These are phyloP conservation scores for Globisporangium sylvaticum DNA, from an alignment of 352 stramenopile species.

Conservation along the genomic window DNA sequence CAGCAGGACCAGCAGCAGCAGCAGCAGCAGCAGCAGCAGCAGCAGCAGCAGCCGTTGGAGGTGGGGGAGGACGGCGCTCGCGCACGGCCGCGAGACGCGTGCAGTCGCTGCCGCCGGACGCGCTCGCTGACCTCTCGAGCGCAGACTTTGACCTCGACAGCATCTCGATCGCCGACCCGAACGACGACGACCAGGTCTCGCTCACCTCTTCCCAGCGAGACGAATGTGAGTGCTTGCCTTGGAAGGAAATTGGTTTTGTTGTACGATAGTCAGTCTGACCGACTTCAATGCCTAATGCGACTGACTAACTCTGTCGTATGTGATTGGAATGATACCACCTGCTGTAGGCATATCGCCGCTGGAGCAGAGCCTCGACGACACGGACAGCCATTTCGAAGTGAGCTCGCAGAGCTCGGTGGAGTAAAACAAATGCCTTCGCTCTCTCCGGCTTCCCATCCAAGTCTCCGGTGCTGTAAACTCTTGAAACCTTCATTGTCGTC, in stretches of 20 bases:
- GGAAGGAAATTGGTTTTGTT: neutral
- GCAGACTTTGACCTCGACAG: slow-evolving; percentile 82
- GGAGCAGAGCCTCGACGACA: slow-evolving; percentile 71
- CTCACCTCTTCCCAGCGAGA: slow-evolving; percentile 72
- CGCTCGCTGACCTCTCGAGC: slow-evolving; percentile 43
- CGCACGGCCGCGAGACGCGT: slow-evolving; percentile 39
- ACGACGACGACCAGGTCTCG: slow-evolving; percentile 63
- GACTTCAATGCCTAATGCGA: neutral
- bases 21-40: slow-evolving; percentile 1
- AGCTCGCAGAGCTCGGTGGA: slow-evolving; percentile 76
- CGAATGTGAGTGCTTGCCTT: slow-evolving; percentile 45
- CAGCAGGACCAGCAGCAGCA: slow-evolving; percentile 1
- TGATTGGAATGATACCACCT: neutral
- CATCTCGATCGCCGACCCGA: slow-evolving; percentile 62
- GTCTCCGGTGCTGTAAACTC: too few species aligned
- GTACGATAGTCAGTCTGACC: too few species aligned
- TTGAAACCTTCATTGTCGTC: too few species aligned
- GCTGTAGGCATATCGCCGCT: slow-evolving; percentile 68
- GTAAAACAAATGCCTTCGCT: slow-evolving; percentile 18
- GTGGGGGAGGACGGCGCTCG: slow-evolving; percentile 5
- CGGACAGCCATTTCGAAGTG: slow-evolving; percentile 78
- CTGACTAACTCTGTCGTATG: neutral
- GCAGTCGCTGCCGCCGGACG: slow-evolving; percentile 55
- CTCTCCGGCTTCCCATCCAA: too few species aligned
- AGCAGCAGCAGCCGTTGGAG: neutral